Base-by-base conservation (phyloP, 2,329 filamentous ascomycete genomes). In the Onygenales sp. region DNA sequence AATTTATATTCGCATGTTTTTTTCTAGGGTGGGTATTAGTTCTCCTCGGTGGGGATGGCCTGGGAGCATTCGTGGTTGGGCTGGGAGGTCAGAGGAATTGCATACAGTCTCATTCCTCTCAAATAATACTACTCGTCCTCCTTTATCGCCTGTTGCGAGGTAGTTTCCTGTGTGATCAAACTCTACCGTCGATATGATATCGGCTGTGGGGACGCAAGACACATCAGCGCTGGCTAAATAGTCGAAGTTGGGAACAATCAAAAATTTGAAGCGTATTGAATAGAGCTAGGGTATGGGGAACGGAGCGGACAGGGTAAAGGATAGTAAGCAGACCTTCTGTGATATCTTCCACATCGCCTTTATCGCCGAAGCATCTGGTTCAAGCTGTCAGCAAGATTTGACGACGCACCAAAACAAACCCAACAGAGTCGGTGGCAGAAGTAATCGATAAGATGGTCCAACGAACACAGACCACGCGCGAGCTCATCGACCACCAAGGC, bases 1-100 rank as follows among this genome's bases (percentile, higher is more conserved):
- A 98, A 98, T 73, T 97, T 98, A 81, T 98, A 98, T 74, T 98
- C 93, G 82, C 93, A 98, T 49, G 93, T 97, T 83, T 97, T 98
- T 84, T 98, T 97, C 91, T 96, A 67, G 57, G 42, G 48, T 43
- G 39, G 44, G 45, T 48, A 63, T 77, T 63, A 76, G 72, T 14
- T 21, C 31, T 52, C n/a, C 37, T 14, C 5, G 7, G 27, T 27
- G 21, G 11, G 42, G 17, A 17, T 17, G 17, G 17, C 17, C 17
- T 17, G 17, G 17, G 17, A 17, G 17, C 17, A 17, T 17, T 17
- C 17, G 32, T 53, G 43, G 27, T 10, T 9, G 32, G n/a, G 11
- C 13, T 36, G 7, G 4, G 4, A 14, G 21, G n/a, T 13, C n/a
- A 14, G 9, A 32, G 36, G 9, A 43, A 43, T 54, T 55, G 75